A percentile compares a stretch with the other conserved stretches of the same genome.
phyloP scores from a whole-genome alignment of 2,329 filamentous ascomycete species.

The Tolypocladium ovalisporum region DNA sequence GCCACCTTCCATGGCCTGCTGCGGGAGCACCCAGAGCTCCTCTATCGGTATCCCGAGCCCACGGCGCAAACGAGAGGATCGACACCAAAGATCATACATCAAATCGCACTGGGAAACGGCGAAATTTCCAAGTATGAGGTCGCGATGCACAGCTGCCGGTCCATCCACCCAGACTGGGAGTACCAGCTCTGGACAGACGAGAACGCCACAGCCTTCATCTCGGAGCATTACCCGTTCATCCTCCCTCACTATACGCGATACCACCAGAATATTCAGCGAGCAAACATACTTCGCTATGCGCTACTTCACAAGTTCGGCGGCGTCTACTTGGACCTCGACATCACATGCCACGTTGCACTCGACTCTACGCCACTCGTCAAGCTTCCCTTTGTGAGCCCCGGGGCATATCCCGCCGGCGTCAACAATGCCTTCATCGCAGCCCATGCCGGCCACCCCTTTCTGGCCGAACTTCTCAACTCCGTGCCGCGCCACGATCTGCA shows the following conservation, averaged over 20 bases:
- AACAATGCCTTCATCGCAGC: conserved; percentile 13
- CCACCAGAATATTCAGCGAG: conserved; percentile 12
- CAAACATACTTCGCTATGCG: conserved; percentile 11
- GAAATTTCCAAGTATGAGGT: conserved; percentile 22
- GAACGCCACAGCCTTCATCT: conserved; percentile 11
- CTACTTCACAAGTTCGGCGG: conserved; percentile 12
- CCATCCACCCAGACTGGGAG: conserved; percentile 11
- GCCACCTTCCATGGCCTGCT: neutral
- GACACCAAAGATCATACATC: conserved; percentile 9
- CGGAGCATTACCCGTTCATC: conserved; percentile 10
- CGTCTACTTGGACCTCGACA: conserved; percentile 14
- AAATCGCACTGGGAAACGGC: conserved; percentile 29
- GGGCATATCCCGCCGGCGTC: conserved; percentile 12
- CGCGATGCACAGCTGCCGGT: conserved; percentile 9
- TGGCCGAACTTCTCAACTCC: conserved; percentile 6
- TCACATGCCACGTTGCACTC: conserved; percentile 9
- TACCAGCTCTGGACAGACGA: conserved; percentile 12
- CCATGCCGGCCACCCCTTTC: conserved; percentile 7
- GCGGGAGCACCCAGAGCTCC: neutral
- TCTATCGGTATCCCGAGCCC: neutral
- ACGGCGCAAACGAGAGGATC: neutral
- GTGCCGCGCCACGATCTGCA: conserved; percentile 11
- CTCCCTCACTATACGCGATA: conserved; percentile 11
- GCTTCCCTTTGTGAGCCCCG: conserved; percentile 10
- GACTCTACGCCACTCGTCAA: conserved; percentile 9